phyloP scores from a whole-genome alignment of 2,329 filamentous ascomycete genomes.

The Aphanoascus verrucosus region DNA sequence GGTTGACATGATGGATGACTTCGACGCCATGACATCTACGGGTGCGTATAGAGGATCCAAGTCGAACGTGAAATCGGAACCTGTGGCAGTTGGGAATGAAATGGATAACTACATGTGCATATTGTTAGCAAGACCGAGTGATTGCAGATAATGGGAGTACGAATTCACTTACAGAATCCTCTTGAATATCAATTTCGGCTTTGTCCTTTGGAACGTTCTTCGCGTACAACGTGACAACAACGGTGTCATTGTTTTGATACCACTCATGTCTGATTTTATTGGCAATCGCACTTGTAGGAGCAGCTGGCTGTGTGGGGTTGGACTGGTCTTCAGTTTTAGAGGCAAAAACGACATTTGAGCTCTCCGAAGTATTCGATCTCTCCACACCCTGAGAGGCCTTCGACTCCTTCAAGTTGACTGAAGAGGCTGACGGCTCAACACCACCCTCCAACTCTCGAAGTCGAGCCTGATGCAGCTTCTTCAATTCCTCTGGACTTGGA shows the following conservation, averaged over 20 bases:
- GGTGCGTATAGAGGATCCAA: conserved; percentile 57
- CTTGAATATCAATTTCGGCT: conserved; percentile 43
- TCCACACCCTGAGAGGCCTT: neutral
- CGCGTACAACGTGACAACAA: conserved; percentile 55
- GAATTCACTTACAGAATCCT: conserved; percentile 33
- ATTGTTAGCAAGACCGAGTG: conserved; percentile 14
- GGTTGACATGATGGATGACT: conserved; percentile 56
- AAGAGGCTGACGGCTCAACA: neutral
- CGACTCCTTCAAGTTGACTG: neutral
- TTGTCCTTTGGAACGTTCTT: conserved; percentile 53
- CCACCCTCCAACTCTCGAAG: conserved; percentile 18
- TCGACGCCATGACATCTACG: conserved; percentile 53
- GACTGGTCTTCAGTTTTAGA: neutral
- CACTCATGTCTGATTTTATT: conserved; percentile 58
- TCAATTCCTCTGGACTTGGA: conserved; percentile 33
- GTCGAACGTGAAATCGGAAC: conserved; percentile 48
- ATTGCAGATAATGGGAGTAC: conserved; percentile 11
- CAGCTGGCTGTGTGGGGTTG: conserved; percentile 9
- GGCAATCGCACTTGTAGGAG: conserved; percentile 31
- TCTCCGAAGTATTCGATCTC: neutral
- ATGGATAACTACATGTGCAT: conserved; percentile 40
- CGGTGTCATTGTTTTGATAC: conserved; percentile 53
- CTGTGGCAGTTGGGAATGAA: conserved; percentile 47
- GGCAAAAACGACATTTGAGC: neutral
- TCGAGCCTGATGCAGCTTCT: conserved; percentile 26